Conservation (phyloP, 108 stramenopile species). For the Discostella stelligeroides region DNA sequence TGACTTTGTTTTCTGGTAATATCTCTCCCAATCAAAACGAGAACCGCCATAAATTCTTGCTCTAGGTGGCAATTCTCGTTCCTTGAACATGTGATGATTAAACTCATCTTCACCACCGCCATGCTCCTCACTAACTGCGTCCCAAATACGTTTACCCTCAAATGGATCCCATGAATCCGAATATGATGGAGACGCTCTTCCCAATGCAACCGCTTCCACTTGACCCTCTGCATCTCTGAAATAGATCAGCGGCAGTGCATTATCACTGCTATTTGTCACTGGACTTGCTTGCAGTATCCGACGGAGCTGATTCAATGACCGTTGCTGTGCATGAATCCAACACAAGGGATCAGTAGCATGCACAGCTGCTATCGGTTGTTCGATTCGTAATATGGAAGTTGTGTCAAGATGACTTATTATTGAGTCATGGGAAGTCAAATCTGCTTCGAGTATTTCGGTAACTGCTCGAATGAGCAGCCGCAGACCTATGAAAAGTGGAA, state of each 20-base stretch:
- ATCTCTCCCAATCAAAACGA: conserved; percentile 62
- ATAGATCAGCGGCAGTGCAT: conserved; percentile 49
- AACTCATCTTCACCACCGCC: conserved; percentile 4
- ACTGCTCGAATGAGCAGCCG: conserved; percentile 16
- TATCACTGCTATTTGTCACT: neutral
- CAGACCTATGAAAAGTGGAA: conserved; percentile 30
- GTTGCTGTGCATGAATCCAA: conserved; percentile 68
- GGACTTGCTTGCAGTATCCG: conserved; percentile 5
- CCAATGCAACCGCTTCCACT: conserved; percentile 61
- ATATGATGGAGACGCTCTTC: conserved; percentile 36
- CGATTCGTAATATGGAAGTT: conserved; percentile 48
- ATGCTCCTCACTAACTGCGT: conserved; percentile 13
- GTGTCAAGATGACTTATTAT: conserved; percentile 20
- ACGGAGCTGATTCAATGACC: conserved; percentile 9
- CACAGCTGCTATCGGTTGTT: conserved; percentile 52
- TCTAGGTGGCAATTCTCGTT: conserved; percentile 43
- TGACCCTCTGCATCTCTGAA: conserved; percentile 64
- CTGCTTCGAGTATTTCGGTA: conserved; percentile 2
- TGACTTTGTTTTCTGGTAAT: conserved; percentile 20
- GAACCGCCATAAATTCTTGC: conserved; percentile 70
- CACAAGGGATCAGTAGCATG: conserved; percentile 66
- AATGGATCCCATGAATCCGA: conserved; percentile 54
- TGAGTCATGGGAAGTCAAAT: neutral
- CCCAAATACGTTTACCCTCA: conserved; percentile 55
- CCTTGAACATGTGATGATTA: conserved; percentile 44